phyloP scores from a whole-genome alignment of 257 asterid species.

The Verbena officinalis region DNA sequence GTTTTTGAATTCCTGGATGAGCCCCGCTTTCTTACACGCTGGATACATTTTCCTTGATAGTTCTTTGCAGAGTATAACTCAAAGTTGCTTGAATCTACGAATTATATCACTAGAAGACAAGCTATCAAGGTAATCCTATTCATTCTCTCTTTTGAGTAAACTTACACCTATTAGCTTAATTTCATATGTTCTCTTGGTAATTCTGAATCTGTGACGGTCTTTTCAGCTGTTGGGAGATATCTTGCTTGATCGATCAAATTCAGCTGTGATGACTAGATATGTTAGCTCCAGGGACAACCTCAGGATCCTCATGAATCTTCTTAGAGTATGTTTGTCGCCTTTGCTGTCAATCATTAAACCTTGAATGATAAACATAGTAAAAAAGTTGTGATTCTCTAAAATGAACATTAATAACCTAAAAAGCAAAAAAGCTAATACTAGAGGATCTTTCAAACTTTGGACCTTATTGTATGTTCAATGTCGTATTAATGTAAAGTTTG shows the following conservation, averaged over 20 bases:
- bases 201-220: slow-evolving; percentile 6
- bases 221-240: slow-evolving; percentile 81
- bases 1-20: neutral
- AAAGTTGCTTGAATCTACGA: slow-evolving; percentile 69
- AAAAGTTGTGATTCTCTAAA: neutral
- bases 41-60: slow-evolving; percentile 33
- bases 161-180: neutral
- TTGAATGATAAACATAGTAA: neutral
- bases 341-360: neutral
- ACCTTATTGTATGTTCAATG: neutral
- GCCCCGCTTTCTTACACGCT: slow-evolving; percentile 24
- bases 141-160: slow-evolving; percentile 6
- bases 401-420: neutral
- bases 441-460: no score
- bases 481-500: neutral
- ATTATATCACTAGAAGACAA: slow-evolving; percentile 78
- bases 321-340: slow-evolving; percentile 55
- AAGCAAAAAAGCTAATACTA: neutral
- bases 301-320: slow-evolving; percentile 86
- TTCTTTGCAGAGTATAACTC: slow-evolving; percentile 79
- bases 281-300: slow-evolving; percentile 74
- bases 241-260: slow-evolving; percentile 77
- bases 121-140: slow-evolving; percentile 62
- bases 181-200: neutral
- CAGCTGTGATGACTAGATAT: slow-evolving; percentile 75